phyloP scores from a whole-genome alignment of 768 basidiomycete genomes.

The Mycena pura region DNA sequence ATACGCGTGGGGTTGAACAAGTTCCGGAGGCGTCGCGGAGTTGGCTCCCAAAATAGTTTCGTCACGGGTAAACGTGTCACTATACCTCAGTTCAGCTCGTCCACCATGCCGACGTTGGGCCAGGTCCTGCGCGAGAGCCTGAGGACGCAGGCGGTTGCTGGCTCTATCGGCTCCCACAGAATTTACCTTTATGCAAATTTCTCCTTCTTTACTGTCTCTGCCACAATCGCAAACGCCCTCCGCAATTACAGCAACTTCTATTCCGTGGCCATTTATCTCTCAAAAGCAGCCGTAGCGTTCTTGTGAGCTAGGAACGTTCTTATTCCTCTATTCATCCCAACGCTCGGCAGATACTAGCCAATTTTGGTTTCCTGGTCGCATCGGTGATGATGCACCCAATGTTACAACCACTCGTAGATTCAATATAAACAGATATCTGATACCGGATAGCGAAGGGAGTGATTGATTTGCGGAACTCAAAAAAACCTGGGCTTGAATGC shows the following conservation, averaged over 20 bases:
- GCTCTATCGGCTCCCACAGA: conserved; percentile 64
- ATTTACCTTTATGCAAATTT: conserved; percentile 71
- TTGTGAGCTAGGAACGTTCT: conserved; percentile 59
- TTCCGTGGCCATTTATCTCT: conserved; percentile 90
- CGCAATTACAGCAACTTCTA: conserved; percentile 91
- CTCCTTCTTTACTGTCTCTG: conserved; percentile 73
- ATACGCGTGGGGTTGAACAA: too few species aligned
- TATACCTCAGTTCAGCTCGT: not conserved
- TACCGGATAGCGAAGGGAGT: too few species aligned
- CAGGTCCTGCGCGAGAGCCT: conserved; percentile 56
- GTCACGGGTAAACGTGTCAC: too few species aligned
- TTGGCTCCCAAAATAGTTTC: too few species aligned
- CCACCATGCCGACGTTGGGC: conserved; percentile 48
- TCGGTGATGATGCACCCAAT: too few species aligned
- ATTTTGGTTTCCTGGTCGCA: conserved; percentile 84
- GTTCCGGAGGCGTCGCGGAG: too few species aligned
- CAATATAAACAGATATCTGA: too few species aligned
- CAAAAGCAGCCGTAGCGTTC: conserved; percentile 91
- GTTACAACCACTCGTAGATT: too few species aligned
- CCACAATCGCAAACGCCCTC: conserved; percentile 80
- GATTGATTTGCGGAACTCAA: too few species aligned
- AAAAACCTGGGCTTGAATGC: too few species aligned
- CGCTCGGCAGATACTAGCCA: conserved; percentile 77
- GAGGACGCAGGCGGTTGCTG: conserved; percentile 56
- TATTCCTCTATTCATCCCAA: not conserved